These are phyloP conservation scores for Russula dissimulans DNA, from an alignment of 768 basidiomycete genomes.

Conservation along the genomic window DNA sequence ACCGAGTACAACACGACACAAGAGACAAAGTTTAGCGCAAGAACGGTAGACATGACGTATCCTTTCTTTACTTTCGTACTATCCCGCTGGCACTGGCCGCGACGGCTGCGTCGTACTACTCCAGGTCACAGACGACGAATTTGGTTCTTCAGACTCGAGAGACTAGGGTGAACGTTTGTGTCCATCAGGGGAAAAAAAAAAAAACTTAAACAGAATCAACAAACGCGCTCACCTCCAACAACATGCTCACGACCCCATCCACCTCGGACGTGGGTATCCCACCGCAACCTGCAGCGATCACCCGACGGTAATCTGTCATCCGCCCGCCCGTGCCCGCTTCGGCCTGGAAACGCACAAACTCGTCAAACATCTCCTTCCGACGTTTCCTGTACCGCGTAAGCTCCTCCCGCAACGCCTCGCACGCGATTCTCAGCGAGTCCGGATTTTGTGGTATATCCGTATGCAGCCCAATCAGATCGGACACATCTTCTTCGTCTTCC, in stretches of 20 bases:
- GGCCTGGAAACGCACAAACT: constrained; percentile 71
- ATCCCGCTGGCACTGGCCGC: constrained; percentile 14
- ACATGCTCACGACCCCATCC: constrained; percentile 73
- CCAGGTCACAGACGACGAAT: constrained; percentile 41
- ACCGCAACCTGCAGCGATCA: constrained; percentile 88
- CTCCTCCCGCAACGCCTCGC: constrained; percentile 56
- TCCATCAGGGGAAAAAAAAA: background rate
- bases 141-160: constrained; percentile 74
- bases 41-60: constrained; percentile 8
- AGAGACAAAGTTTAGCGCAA: background rate
- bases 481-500: constrained; percentile 51
- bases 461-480: constrained; percentile 54
- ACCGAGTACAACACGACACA: constrained; percentile 18
- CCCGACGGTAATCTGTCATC: constrained; percentile 79
- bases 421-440: constrained; percentile 43
- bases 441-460: constrained; percentile 48
- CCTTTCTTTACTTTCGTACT: constrained; percentile 1
- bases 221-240: constrained; percentile 59
- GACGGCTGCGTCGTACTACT: constrained; percentile 22
- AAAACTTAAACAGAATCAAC: background rate
- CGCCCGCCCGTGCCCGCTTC: constrained; percentile 85
- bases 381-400: constrained; percentile 56
- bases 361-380: constrained; percentile 64
- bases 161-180: constrained; percentile 38
- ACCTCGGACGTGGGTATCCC: constrained; percentile 81